Conservation (phyloP, 148 eudicot species). For the Camellia lanceoleosa region DNA sequence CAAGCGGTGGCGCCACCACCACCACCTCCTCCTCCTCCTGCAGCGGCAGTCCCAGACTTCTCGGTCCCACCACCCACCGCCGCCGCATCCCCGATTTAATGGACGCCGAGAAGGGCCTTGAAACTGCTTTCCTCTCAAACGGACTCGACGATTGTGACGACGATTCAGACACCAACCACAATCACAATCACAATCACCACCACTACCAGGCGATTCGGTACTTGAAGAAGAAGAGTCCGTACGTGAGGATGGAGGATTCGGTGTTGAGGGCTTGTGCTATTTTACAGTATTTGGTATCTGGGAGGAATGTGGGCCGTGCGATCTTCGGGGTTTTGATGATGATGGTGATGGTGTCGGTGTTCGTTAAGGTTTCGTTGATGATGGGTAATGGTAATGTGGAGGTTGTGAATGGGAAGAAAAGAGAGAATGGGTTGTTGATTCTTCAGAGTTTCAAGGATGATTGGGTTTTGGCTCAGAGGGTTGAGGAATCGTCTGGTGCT, state of each 20-base stretch:
- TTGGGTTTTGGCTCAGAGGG: constrained; percentile 8
- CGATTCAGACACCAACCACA: not conserved
- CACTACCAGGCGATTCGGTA: constrained; percentile 12
- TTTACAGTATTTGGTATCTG: not conserved
- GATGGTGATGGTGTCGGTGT: constrained; percentile 32
- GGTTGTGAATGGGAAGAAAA: not conserved
- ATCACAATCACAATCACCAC: not conserved
- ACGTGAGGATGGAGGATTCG: not conserved
- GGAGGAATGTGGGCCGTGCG: constrained; percentile 28
- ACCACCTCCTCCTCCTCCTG: constrained; percentile 13
- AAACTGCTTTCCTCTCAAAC: not conserved
- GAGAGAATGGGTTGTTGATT: constrained; percentile 3
- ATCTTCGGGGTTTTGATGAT: constrained; percentile 23
- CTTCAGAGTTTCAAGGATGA: not conserved
- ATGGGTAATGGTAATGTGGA: constrained; percentile 14
- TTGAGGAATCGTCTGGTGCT: not conserved
- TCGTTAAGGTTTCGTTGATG: constrained; percentile 24
- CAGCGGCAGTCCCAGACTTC: constrained; percentile 12
- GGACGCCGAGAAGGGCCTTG: constrained; percentile 4
- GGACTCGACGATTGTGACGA: not conserved
- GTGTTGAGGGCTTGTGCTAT: not conserved
- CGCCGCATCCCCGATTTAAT: constrained; percentile 28
- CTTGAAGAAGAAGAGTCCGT: constrained; percentile 8
- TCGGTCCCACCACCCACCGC: constrained; percentile 30
- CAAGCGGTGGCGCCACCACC: constrained; percentile 33